These are phyloP conservation scores for Aspergillus fischeri DNA, from an alignment of 2,329 filamentous ascomycete genomes.

Conservation along the genomic window DNA sequence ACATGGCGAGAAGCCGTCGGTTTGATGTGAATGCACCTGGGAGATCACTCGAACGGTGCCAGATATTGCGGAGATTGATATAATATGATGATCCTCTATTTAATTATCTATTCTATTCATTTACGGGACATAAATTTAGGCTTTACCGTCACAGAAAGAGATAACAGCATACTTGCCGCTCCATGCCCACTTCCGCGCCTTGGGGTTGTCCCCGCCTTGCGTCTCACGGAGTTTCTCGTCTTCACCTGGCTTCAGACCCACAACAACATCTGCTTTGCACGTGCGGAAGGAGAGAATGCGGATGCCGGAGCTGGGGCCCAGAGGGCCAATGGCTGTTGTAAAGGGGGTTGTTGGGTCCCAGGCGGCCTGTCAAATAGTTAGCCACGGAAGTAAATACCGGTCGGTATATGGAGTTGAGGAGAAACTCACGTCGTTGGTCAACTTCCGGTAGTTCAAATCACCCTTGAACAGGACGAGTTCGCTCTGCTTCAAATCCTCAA, in stretches of 20 bases:
- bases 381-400: neutral
- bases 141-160: conserved; percentile 70
- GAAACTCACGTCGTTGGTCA: conserved; percentile 77
- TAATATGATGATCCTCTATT: neutral
- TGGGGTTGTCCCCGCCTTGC: conserved; percentile 67
- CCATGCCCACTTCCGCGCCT: conserved; percentile 84
- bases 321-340: conserved; percentile 73
- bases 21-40: neutral
- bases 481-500: conserved; percentile 72
- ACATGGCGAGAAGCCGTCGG: too few relatives aligned
- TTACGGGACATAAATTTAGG: conserved; percentile 8
- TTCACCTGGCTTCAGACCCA: conserved; percentile 74
- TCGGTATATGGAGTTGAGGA: neutral
- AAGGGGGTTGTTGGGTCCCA: conserved; percentile 92
- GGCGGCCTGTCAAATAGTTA: conserved; percentile 49
- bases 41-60: neutral
- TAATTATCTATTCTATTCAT: neutral
- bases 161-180: conserved; percentile 96
- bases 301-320: conserved; percentile 76
- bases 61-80: neutral
- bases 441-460: conserved; percentile 91
- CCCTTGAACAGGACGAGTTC: conserved; percentile 96
- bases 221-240: conserved; percentile 72
- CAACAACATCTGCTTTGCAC: conserved; percentile 94
- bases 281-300: conserved; percentile 85